These are phyloP conservation scores for Neohortaea acidophila DNA, from an alignment of 495 filamentous ascomycete genomes.

Conservation along the genomic window DNA sequence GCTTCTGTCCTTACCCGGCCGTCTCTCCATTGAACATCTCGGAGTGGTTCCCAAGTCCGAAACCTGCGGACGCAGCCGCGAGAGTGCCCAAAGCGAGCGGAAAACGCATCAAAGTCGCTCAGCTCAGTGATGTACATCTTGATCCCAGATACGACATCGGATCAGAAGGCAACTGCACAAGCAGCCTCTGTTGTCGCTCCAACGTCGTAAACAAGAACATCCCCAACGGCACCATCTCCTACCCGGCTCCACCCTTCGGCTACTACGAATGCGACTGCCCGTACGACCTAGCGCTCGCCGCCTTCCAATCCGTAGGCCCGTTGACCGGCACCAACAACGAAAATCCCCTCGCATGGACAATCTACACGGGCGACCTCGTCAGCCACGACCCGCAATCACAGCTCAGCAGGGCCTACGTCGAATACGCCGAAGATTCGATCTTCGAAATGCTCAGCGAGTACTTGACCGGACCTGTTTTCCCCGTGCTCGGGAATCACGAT, in stretches of 20 bases:
- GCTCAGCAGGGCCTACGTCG: slow-evolving; percentile 33
- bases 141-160: slow-evolving; percentile 41
- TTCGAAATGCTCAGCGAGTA: slow-evolving; percentile 40
- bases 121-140: slow-evolving; percentile 46
- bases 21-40: slow-evolving; percentile 32
- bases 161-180: slow-evolving; percentile 42
- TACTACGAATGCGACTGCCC: slow-evolving; percentile 43
- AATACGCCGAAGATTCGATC: slow-evolving; percentile 36
- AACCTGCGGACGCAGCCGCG: slow-evolving; percentile 30
- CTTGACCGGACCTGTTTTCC: slow-evolving; percentile 40
- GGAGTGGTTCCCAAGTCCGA: slow-evolving; percentile 40
- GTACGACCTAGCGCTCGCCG: slow-evolving; percentile 42
- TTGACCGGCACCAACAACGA: slow-evolving; percentile 37
- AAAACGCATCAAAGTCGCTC: slow-evolving; percentile 41
- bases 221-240: slow-evolving; percentile 21
- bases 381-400: slow-evolving; percentile 37
- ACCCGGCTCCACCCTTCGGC: slow-evolving; percentile 40
- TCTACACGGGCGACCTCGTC: slow-evolving; percentile 44
- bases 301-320: slow-evolving; percentile 40
- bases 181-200: slow-evolving; percentile 38
- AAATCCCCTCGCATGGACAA: slow-evolving; percentile 32
- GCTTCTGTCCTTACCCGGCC: slow-evolving; percentile 34
- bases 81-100: slow-evolving; percentile 33
- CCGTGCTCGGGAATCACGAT: slow-evolving; percentile 42
- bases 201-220: slow-evolving; percentile 28